Percentiles rank a stretch among this genome's conserved stretches.
These are phyloP conservation scores for Nakazawaea anatomiae DNA, from an alignment of 805 yeast species.

Conservation along the genomic window DNA sequence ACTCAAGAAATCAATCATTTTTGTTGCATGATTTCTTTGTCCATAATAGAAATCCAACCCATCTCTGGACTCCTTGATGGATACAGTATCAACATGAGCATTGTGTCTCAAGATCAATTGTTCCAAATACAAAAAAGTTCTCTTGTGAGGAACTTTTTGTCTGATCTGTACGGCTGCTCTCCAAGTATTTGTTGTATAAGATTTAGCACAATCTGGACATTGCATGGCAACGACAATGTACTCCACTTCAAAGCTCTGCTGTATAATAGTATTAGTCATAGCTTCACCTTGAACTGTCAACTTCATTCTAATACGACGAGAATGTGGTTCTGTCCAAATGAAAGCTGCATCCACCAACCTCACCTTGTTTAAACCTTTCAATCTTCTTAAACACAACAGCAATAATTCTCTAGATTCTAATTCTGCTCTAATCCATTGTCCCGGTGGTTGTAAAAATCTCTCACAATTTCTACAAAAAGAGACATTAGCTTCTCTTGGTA, in stretches of 20 bases:
- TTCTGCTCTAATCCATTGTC: constrained; percentile 86
- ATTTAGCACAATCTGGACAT: constrained; percentile 97
- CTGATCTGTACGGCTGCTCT: constrained; percentile 96
- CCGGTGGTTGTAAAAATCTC: constrained; percentile 90
- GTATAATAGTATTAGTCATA: constrained; percentile 82
- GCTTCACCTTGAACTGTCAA: constrained; percentile 97
- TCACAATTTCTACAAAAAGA: constrained; percentile 98
- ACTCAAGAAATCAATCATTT: constrained; percentile 85
- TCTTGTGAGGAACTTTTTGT: constrained; percentile 94
- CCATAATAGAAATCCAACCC: constrained; percentile 93
- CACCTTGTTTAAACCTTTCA: constrained; percentile 82
- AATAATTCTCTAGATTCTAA: constrained; percentile 88
- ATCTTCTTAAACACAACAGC: constrained; percentile 82
- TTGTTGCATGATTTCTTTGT: constrained; percentile 84
- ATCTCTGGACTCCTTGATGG: constrained; percentile 87
- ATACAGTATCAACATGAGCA: constrained; percentile 90
- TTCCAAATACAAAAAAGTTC: constrained; percentile 93
- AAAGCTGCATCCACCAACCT: constrained; percentile 89
- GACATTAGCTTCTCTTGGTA: constrained; percentile 89
- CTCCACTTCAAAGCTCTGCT: constrained; percentile 92
- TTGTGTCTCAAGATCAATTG: constrained; percentile 89
- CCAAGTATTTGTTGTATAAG: constrained; percentile 97
- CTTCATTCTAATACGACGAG: constrained; percentile 87
- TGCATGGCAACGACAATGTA: constrained; percentile 92
- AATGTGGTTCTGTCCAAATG: constrained; percentile 99